A percentile compares a stretch with the other conserved stretches of the same genome.
phyloP scores from a whole-genome alignment of 179 eudicot species.

The Beta corolliflora region DNA sequence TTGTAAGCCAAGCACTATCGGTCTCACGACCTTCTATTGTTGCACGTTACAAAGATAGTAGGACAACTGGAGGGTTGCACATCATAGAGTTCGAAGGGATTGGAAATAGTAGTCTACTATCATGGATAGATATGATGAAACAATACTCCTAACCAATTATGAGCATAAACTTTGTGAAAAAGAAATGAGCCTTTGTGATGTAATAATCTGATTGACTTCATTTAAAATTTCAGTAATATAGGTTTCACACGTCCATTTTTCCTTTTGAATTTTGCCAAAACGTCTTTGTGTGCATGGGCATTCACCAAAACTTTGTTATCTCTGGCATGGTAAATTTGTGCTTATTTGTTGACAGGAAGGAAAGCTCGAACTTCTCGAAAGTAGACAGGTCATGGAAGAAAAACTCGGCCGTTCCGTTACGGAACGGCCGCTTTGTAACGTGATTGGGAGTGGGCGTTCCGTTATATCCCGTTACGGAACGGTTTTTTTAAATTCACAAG shows the following conservation, averaged over 20 bases:
- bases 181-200: not conserved
- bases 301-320: not conserved
- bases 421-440: no score
- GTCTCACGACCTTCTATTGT: not conserved
- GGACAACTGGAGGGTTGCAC: not conserved
- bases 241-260: not conserved
- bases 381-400: no score
- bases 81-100: not conserved
- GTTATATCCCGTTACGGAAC: no score
- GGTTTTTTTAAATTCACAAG: no score
- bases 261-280: not conserved
- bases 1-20: not conserved
- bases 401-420: no score
- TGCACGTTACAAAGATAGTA: not conserved
- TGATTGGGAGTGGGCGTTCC: no score
- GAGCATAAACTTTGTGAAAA: not conserved
- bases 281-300: not conserved
- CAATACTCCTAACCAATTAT: not conserved
- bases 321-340: slow-evolving; percentile 13
- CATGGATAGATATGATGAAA: not conserved
- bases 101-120: not conserved
- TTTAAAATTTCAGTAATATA: not conserved
- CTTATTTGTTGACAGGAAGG: slow-evolving; percentile 65
- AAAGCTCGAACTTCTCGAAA: slow-evolving; percentile 75
- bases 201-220: not conserved